Base-by-base conservation (phyloP, 2,329 filamentous ascomycete genomes). In the Albophoma yamanashiensis region DNA sequence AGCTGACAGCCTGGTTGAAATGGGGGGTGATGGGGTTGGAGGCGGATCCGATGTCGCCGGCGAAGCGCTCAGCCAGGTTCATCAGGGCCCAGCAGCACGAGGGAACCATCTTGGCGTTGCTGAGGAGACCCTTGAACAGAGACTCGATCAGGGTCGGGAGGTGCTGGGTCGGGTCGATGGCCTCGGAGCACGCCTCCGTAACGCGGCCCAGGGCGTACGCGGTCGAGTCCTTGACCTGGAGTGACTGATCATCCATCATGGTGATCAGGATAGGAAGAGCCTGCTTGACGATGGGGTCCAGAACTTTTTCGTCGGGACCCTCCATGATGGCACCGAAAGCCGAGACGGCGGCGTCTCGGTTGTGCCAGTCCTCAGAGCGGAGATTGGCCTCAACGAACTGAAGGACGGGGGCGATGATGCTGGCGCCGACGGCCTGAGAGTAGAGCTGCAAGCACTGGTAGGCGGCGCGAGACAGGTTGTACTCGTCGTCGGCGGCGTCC, bases 71-170 rank as follows among this genome's bases (percentile, higher is more conserved):
- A 14, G 94, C 93, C 71, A 99, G 79, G 77, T 97, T 99, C 91
- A 99, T 97, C 66, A 99, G 79, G 39, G 94, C 92, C 94, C 95
- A 97, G 79, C 94, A 99, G 85, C 94, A 97, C 38, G 94, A 99
- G 59, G 91, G 87, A 39, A 93, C 94, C 87, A 99, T 99, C 84
- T 96, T 97, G 62, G 92, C 89, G 73, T 89, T 94, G 77, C 89
- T 93, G 62, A 91, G 86, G 62, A 99, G 82, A 57, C 93, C 94
- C 67, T 87, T 86, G 79, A 99, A 99, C 12, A 99, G 84, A 47
- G 92, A 89, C 60, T 86, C 85, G 69, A 99, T 93, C 63, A 99
- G 81, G 25, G 89, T 85, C 64, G 92, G 89, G 6, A 99, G 83
- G 71, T 97, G 91, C 64, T 87, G 81, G 66, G 83, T 79, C 47